A percentile compares a stretch with the other conserved stretches of the same genome.
These are phyloP conservation scores for Diplodia corticola DNA, from an alignment of 2,329 filamentous ascomycete genomes.

Conservation along the genomic window DNA sequence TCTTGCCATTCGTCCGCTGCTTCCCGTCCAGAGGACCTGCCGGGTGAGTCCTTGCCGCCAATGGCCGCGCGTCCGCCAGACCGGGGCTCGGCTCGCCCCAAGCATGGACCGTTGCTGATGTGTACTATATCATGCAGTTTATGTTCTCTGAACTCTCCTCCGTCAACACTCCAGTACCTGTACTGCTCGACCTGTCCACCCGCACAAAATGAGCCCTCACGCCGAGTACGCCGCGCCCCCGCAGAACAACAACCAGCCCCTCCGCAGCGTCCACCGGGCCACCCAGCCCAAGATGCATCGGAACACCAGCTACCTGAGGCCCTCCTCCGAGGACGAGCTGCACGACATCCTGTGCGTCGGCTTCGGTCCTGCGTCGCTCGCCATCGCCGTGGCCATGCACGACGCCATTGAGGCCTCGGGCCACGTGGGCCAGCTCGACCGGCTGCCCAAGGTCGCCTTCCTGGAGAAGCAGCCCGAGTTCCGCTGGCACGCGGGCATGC, in stretches of 20 bases:
- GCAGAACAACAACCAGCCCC: slow-evolving; percentile 22
- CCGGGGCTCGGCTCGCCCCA: neutral
- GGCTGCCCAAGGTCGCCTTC: slow-evolving; percentile 73
- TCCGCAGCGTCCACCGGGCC: slow-evolving; percentile 23
- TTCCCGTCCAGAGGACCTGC: neutral
- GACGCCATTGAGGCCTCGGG: slow-evolving; percentile 59
- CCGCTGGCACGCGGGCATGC: slow-evolving; percentile 94
- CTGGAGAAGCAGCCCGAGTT: slow-evolving; percentile 82
- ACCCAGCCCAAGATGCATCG: slow-evolving; percentile 24
- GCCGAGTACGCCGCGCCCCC: slow-evolving; percentile 27
- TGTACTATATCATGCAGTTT: neutral
- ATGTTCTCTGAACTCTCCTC: slow-evolving; percentile 19
- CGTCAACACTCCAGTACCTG: slow-evolving; percentile 1
- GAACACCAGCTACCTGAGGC: slow-evolving; percentile 49
- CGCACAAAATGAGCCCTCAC: slow-evolving; percentile 38
- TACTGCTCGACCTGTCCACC: neutral
- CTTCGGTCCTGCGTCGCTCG: slow-evolving; percentile 87
- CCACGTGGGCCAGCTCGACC: slow-evolving; percentile 45
- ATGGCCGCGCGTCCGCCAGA: neutral
- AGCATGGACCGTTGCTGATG: neutral
- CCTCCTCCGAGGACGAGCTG: slow-evolving; percentile 61
- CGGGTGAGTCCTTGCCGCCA: slow-evolving; percentile 4
- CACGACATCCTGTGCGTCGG: slow-evolving; percentile 89
- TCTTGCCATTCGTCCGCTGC: slow-evolving; percentile 15
- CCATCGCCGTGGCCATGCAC: slow-evolving; percentile 85